phyloP scores from a whole-genome alignment of 257 asterid genomes.

The Ilex aquifolium region DNA sequence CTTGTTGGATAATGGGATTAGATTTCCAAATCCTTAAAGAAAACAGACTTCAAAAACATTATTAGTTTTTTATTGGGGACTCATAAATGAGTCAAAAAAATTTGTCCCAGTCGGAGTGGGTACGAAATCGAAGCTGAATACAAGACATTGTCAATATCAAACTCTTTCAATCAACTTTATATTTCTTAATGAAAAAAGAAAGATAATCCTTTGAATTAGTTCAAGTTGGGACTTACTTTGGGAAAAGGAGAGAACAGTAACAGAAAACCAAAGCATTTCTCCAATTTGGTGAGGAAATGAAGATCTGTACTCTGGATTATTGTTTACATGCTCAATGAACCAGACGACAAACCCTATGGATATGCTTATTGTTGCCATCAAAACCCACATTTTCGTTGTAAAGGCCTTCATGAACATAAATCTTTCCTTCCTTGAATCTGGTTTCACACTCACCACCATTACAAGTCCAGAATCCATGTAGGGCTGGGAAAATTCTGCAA shows the following conservation, averaged over 20 bases:
- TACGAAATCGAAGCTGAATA: no score
- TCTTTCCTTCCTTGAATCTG: no score
- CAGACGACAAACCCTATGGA: slow-evolving; percentile 42
- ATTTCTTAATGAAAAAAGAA: no score
- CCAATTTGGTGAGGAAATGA: slow-evolving; percentile 27
- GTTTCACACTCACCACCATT: neutral
- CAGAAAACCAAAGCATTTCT: slow-evolving; percentile 58
- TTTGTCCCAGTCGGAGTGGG: no score
- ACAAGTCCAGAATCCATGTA: slow-evolving; percentile 56
- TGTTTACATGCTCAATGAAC: slow-evolving; percentile 41
- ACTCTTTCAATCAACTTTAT: no score
- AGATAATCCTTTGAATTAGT: slow-evolving; percentile 16
- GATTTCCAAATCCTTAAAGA: no score
- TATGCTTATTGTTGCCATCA: slow-evolving; percentile 29
- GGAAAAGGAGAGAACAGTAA: slow-evolving; percentile 46
- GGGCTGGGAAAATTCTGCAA: slow-evolving; percentile 54
- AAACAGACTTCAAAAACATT: no score
- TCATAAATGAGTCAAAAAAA: no score
- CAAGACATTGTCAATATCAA: no score
- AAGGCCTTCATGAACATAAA: slow-evolving; percentile 22
- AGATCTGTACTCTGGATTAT: slow-evolving; percentile 36
- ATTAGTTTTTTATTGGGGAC: no score
- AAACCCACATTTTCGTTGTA: slow-evolving; percentile 47
- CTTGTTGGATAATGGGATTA: no score
- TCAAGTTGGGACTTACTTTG: slow-evolving; percentile 41